Evolutionary conservation across 768 basidiomycete species (phyloP), one percentile per base, ranked within the genome.

Genomic region (Phylloporus rhodoxanthus): DNA sequence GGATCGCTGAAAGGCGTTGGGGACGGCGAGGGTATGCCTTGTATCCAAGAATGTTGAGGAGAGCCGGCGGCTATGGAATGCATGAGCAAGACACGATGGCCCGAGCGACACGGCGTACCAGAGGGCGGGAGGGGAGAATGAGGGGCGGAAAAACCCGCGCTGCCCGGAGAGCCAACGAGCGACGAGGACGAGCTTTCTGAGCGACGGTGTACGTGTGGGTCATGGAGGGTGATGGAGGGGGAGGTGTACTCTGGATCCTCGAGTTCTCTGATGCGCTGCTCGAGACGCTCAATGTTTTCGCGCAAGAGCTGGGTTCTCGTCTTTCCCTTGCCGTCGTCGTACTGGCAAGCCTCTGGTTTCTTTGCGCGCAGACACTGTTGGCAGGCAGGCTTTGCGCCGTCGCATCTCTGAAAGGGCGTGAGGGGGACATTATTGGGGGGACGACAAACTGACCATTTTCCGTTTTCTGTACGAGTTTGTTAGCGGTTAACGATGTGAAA

Each of bases 291-390:
- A 55, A 90, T 85, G 60, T 83, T 85, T 63, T 90, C 87, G 49
- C 85, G 81, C 50, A 90, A 76, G 43, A 88, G 65, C 59, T 89
- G 87, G 0, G 87, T 89, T 53, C 86, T 76, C 39, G 85, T 88
- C 72, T 88, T 89, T 43, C 85, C 84, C 70, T 84, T 87, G 21
- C 87, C 87, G 67, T 90, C 87, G 57, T 90, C 87, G 63, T 89
- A 90, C 59, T 86, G 84, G 66, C 87, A 90, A 10, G 64, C 71
- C 3, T 87, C 84, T 44, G 71, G 72, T 63, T 87, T 88, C 75
- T 89, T 89, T 37, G 86, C 86, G 45, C 84, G 81, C 25, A 72
- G 71, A 60, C 87, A 90, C 61, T 90, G 87, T 54, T 85, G 84
- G 54, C 87, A 90, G 11, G 85, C 76, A 25, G 87, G 87, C 64